Conservation (phyloP, 257 asterid genomes). For the Cinchona pubescens region DNA sequence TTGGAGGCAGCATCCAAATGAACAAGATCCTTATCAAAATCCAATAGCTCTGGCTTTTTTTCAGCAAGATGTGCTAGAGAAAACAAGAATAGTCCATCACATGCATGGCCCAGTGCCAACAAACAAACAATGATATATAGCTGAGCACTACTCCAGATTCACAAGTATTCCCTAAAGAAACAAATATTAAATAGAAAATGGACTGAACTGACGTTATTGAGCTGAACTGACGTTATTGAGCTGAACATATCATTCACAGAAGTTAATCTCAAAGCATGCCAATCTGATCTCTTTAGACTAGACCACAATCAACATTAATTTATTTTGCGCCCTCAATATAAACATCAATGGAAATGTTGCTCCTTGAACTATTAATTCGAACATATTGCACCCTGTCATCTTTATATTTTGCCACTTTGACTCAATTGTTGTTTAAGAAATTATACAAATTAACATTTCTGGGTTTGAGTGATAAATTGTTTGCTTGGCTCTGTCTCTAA, state of each 20-base stretch:
- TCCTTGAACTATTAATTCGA: neutral
- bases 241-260: neutral
- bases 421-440: neutral
- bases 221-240: neutral
- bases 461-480: neutral
- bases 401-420: neutral
- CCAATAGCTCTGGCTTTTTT: constrained; percentile 88
- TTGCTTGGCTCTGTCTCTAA: no score
- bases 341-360: neutral
- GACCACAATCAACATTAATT: neutral
- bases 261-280: neutral
- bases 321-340: neutral
- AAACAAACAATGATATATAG: neutral
- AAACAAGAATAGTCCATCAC: constrained; percentile 12
- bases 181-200: neutral
- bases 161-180: neutral
- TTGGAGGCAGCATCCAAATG: constrained; percentile 96
- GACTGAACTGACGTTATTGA: neutral
- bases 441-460: neutral
- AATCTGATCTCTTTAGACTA: neutral
- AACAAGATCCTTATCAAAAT: constrained; percentile 79
- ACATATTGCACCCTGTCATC: neutral
- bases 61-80: constrained; percentile 70
- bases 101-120: neutral
- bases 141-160: neutral